Conservation (phyloP, 257 asterid genomes). For the Phtheirospermum japonicum region DNA sequence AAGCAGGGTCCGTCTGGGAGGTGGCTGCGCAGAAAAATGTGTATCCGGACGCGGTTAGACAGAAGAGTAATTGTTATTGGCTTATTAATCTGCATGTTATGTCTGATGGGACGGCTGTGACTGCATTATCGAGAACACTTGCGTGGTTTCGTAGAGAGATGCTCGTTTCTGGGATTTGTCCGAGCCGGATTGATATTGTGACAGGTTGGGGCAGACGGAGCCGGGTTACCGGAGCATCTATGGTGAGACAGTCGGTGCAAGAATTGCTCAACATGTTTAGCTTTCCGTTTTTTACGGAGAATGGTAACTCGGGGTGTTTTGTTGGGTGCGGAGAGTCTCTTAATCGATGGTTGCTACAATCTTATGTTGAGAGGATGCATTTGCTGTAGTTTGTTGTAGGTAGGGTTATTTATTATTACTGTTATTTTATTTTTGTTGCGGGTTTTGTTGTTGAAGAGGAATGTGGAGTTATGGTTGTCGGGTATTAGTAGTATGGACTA, state of each 20-base stretch:
- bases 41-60: constrained; percentile 83
- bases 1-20: constrained; percentile 95
- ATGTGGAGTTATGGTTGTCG: constrained; percentile 1
- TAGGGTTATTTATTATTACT: neutral
- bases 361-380: constrained; percentile 94
- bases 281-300: constrained; percentile 69
- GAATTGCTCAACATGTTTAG: constrained; percentile 63
- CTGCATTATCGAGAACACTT: constrained; percentile 84
- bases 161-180: constrained; percentile 60
- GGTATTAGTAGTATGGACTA: constrained; percentile 16
- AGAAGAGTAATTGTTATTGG: constrained; percentile 79
- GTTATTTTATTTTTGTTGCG: neutral
- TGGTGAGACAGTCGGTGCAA: constrained; percentile 77
- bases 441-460: constrained; percentile 33
- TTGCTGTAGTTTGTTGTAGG: constrained; percentile 43
- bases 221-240: constrained; percentile 78
- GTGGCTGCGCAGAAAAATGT: constrained; percentile 82
- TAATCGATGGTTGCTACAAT: constrained; percentile 68
- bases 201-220: constrained; percentile 99
- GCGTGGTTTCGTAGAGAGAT: constrained; percentile 84
- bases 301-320: constrained; percentile 86
- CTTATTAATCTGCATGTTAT: constrained; percentile 90
- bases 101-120: constrained; percentile 96
- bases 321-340: constrained; percentile 92
- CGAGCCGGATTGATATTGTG: constrained; percentile 76